These are phyloP conservation scores for Phytophthora uliginosa DNA, from an alignment of 352 stramenopile genomes.

Conservation along the genomic window DNA sequence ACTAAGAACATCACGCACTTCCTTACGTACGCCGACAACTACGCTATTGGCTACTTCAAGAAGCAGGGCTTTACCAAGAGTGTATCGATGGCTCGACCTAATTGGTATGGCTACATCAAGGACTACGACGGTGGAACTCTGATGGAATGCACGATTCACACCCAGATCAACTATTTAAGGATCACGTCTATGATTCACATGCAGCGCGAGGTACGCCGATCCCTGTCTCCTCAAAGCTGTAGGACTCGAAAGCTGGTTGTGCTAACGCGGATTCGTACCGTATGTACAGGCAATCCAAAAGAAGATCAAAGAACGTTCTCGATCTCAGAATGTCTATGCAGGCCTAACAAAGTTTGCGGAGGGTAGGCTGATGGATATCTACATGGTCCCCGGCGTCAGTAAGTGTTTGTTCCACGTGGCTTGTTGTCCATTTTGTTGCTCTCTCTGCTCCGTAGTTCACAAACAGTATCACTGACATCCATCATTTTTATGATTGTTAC, in stretches of 20 bases:
- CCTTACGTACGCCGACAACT: constrained; percentile 99
- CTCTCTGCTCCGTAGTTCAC: not conserved
- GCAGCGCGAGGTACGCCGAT: constrained; percentile 91
- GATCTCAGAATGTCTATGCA: constrained; percentile 77
- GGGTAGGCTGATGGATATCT: constrained; percentile 87
- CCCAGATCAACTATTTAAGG: constrained; percentile 97
- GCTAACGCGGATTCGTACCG: not conserved
- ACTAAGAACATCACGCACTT: constrained; percentile 94
- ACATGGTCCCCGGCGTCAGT: constrained; percentile 90
- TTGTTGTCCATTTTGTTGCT: not conserved
- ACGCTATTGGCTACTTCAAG: constrained; percentile 99
- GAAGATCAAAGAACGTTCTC: constrained; percentile 84
- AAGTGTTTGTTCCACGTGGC: constrained; percentile 38
- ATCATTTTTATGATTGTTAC: not conserved
- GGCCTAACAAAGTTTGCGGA: constrained; percentile 82
- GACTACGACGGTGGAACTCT: constrained; percentile 99
- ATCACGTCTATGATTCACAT: constrained; percentile 96
- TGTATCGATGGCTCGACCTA: constrained; percentile 85
- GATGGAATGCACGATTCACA: constrained; percentile 99
- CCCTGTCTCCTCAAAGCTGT: not conserved
- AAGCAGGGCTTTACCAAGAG: constrained; percentile 96
- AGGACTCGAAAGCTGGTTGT: not conserved
- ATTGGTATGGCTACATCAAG: constrained; percentile 99
- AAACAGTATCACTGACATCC: not conserved
- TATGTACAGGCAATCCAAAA: constrained; percentile 78